These are phyloP conservation scores for Jacaranda mimosifolia DNA, from an alignment of 257 asterid species.

Conservation along the genomic window DNA sequence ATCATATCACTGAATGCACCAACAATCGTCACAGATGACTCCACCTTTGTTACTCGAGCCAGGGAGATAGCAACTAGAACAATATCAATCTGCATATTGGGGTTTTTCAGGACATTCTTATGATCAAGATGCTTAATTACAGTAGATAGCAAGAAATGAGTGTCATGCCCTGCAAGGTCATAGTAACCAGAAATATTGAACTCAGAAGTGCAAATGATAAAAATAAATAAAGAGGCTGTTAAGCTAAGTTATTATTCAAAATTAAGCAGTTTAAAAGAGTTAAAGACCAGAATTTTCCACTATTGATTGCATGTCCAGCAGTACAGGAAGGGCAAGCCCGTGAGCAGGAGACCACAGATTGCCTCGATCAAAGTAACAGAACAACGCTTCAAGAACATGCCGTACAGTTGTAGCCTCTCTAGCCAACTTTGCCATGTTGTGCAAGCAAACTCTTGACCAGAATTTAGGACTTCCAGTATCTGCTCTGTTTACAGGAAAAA, in stretches of 20 bases:
- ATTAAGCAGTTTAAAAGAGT: constrained; percentile 30
- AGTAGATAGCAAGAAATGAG: constrained; percentile 73
- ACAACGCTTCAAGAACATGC: constrained; percentile 77
- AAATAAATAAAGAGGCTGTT: constrained; percentile 17
- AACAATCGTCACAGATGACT: constrained; percentile 65
- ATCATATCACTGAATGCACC: constrained; percentile 82
- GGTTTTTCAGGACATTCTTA: constrained; percentile 68
- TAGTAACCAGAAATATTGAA: constrained; percentile 36
- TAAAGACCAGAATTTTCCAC: constrained; percentile 69
- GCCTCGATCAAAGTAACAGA: constrained; percentile 70
- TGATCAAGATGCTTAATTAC: constrained; percentile 83
- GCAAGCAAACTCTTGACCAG: constrained; percentile 83
- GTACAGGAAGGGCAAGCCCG: constrained; percentile 69
- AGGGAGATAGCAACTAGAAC: constrained; percentile 72
- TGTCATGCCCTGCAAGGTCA: constrained; percentile 64
- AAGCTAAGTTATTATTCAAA: constrained; percentile 20
- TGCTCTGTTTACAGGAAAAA: constrained; percentile 57
- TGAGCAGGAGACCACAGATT: constrained; percentile 75
- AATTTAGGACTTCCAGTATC: constrained; percentile 66
- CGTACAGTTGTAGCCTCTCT: constrained; percentile 77
- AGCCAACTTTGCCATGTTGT: constrained; percentile 80
- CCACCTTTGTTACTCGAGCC: constrained; percentile 62
- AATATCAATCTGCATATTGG: constrained; percentile 75
- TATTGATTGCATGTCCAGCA: constrained; percentile 73
- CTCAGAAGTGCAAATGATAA: constrained; percentile 34